Evolutionary conservation across 2,329 filamentous ascomycete species (phyloP).

Genomic region (Ascochyta koolunga): DNA sequence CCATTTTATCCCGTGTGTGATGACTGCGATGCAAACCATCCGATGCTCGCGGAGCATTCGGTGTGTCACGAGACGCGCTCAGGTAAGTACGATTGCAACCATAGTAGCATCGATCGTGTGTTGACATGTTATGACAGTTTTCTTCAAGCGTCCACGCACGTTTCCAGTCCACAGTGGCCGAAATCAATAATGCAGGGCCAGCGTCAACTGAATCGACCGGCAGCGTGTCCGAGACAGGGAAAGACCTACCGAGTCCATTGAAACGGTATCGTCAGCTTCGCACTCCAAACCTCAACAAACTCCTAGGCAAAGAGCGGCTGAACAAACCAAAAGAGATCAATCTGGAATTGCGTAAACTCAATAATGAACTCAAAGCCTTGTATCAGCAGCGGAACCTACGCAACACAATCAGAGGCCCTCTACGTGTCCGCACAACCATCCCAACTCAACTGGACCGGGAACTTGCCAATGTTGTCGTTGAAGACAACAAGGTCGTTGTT

Average conservation of each 20-base stretch:
- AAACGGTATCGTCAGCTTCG: not conserved
- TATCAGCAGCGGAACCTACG: not conserved
- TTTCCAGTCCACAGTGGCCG: conserved; percentile 4
- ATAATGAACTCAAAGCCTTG: not conserved
- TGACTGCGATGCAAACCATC: conserved; percentile 7
- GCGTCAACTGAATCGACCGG: not conserved
- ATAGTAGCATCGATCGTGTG: not conserved
- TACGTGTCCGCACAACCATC: not conserved
- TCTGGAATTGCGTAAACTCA: not conserved
- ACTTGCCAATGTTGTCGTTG: not conserved
- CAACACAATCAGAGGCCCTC: not conserved
- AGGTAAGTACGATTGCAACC: not conserved
- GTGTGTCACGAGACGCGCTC: conserved; percentile 10
- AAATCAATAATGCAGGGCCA: not conserved
- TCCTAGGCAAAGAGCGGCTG: not conserved
- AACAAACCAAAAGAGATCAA: not conserved
- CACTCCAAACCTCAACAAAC: not conserved
- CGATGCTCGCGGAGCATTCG: conserved; percentile 11
- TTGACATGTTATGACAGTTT: not conserved
- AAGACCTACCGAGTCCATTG: not conserved
- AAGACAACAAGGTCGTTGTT: conserved; percentile 11
- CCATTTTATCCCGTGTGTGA: not conserved
- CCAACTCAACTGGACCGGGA: not conserved
- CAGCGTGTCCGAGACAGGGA: not conserved
- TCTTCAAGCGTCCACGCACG: not conserved